Evolutionary conservation across 768 basidiomycete species (phyloP), one percentile per base, ranked within the genome.

Genomic region (Phanerodontia chrysosporium): DNA sequence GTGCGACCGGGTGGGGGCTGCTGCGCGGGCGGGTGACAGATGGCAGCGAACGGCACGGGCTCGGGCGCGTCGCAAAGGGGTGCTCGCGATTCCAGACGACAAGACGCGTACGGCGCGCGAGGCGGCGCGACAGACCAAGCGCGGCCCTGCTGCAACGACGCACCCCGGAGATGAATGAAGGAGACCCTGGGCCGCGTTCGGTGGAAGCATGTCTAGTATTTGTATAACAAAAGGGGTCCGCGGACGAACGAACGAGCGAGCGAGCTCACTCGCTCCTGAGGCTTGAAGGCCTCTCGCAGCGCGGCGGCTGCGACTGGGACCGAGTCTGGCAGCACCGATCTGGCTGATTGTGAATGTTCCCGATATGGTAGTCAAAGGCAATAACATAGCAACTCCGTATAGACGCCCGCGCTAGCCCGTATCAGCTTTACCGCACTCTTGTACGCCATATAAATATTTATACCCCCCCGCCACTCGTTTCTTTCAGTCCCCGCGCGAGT

Each of bases 361-460:
- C 52, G 52, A 53, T 53, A 53, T 53, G 52, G 52, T 5, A 52
- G 35, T 32, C 18, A 14, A n/a, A 52, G 30, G 6, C 13, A 32
- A 53, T 42, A 51, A 42, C 52, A 53, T 53, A 53, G 52, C 52
- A 53, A 53, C 52, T 53, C 52, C 39, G 36, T 25, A n/a, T 36
- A 53, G 22, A 14, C 52, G 52, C 52, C 52, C 21, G 32, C 7
- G 52, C 32, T 27, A 32, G 51, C 18, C 51, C 22, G 29, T 51
- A 53, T 53, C 52, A 53, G 52, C 52, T 53, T 25, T 36, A 36
- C 52, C 52, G 52, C 52, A 53, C 52, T 53, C 52, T 36, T 25
- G 35, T 53, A 21, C 30, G 30, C 52, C 52, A 35, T 53, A 39
- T 53, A 53, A 36, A 36, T 53, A 53, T 53, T 36, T 35, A 24